A percentile compares a stretch with the other conserved stretches of the same genome.
phyloP scores from a whole-genome alignment of 805 yeast species.

The Nakazawaea populi region DNA sequence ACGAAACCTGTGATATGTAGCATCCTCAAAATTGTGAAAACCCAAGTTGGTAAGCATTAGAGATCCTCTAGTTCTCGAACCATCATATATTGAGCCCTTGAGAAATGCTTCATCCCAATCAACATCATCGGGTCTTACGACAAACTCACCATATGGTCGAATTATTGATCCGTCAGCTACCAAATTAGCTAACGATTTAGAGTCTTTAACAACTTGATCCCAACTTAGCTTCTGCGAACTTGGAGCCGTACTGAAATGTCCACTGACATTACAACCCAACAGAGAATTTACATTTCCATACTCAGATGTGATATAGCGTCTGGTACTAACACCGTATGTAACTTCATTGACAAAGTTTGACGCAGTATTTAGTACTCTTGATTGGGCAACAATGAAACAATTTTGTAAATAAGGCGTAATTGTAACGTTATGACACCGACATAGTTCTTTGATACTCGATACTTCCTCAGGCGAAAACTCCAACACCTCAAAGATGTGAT shows the following conservation, averaged over 20 bases:
- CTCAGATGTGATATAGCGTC: constrained; percentile 1
- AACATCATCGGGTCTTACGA: neutral
- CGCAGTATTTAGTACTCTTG: neutral
- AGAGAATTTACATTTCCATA: neutral
- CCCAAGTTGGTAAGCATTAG: constrained; percentile 9
- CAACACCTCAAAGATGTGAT: constrained; percentile 1
- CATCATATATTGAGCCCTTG: neutral
- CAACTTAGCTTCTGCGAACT: neutral
- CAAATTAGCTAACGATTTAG: neutral
- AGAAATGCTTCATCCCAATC: neutral
- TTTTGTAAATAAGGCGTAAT: constrained; percentile 3
- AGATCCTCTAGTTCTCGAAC: neutral
- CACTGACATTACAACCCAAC: constrained; percentile 5
- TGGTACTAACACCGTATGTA: constrained; percentile 6
- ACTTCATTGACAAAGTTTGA: neutral
- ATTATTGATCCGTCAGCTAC: neutral
- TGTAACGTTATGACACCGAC: neutral
- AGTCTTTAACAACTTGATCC: neutral
- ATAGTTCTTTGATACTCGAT: neutral
- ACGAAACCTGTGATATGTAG: neutral
- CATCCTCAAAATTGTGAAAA: neutral
- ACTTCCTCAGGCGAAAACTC: neutral
- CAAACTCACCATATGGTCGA: neutral
- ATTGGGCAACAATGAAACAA: constrained; percentile 3
- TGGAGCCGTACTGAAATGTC: neutral